phyloP scores from a whole-genome alignment of 73 alveolate genomes.

The Blepharisma stoltei region DNA sequence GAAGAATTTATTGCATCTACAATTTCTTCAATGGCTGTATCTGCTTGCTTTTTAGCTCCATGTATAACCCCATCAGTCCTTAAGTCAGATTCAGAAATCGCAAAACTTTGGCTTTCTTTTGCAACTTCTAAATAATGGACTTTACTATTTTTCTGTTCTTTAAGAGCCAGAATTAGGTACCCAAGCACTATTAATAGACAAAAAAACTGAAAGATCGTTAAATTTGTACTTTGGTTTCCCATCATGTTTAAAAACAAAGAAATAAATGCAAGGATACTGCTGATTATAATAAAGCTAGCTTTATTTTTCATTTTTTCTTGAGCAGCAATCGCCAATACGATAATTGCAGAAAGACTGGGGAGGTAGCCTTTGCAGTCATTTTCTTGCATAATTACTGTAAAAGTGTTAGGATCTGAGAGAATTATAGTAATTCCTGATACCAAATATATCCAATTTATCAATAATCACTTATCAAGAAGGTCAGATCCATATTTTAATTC shows the following conservation, averaged over 20 bases:
- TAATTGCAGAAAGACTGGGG: neutral
- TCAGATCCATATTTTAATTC: too few relatives aligned
- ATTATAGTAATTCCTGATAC: too few relatives aligned
- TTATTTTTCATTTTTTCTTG: neutral
- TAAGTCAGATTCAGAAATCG: neutral
- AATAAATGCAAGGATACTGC: neutral
- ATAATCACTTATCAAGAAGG: too few relatives aligned
- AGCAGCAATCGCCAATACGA: neutral
- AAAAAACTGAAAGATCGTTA: neutral
- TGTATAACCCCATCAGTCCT: neutral
- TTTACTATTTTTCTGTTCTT: neutral
- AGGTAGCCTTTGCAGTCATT: neutral
- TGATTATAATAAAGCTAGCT: neutral
- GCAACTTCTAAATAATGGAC: neutral
- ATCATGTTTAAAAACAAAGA: neutral
- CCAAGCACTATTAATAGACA: neutral
- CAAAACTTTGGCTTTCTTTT: neutral
- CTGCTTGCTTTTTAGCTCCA: neutral
- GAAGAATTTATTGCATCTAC: too few relatives aligned
- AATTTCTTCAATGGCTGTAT: too few relatives aligned
- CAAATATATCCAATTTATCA: too few relatives aligned
- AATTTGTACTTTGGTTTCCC: neutral
- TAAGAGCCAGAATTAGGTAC: neutral
- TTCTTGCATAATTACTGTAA: neutral
- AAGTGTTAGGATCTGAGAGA: conserved; percentile 3